phyloP scores from a whole-genome alignment of 441 rosid species.

The Pelargonium citronellum region DNA sequence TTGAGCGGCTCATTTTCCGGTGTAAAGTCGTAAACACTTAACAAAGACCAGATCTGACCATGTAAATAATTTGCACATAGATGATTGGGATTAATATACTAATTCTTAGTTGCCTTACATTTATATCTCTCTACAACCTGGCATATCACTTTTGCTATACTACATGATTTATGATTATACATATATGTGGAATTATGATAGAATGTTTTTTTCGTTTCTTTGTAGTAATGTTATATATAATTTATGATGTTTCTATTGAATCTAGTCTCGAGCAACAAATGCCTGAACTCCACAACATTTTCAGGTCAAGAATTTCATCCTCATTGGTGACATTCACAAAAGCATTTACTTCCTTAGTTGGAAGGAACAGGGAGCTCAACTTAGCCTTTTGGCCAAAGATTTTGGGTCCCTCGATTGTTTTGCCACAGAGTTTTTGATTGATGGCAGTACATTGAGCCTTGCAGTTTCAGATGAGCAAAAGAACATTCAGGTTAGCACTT shows the following conservation, averaged over 20 bases:
- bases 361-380: slow-evolving; percentile 98
- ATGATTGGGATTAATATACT: background rate
- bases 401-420: slow-evolving; percentile 90
- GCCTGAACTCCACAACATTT: slow-evolving; percentile 13
- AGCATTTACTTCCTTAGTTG: slow-evolving; percentile 94
- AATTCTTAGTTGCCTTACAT: background rate
- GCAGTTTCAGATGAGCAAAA: slow-evolving; percentile 91
- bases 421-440: slow-evolving; percentile 94
- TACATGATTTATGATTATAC: background rate
- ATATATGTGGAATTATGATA: slow-evolving; percentile 6
- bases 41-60: slow-evolving; percentile 4
- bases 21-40: too few species aligned
- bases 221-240: background rate
- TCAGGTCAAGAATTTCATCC: slow-evolving; percentile 88
- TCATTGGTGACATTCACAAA: slow-evolving; percentile 85
- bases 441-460: slow-evolving; percentile 91
- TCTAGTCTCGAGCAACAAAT: background rate
- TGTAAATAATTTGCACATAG: background rate
- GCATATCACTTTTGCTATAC: too few species aligned
- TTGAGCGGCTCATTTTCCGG: background rate
- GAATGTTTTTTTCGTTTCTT: background rate
- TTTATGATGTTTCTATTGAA: background rate
- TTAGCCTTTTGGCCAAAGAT: slow-evolving; percentile 88
- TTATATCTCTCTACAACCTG: background rate
- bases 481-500: slow-evolving; percentile 67